Evolutionary conservation across 768 basidiomycete species (phyloP), one percentile per base, ranked within the genome.

Genomic region (Lactifluus pinguis): DNA sequence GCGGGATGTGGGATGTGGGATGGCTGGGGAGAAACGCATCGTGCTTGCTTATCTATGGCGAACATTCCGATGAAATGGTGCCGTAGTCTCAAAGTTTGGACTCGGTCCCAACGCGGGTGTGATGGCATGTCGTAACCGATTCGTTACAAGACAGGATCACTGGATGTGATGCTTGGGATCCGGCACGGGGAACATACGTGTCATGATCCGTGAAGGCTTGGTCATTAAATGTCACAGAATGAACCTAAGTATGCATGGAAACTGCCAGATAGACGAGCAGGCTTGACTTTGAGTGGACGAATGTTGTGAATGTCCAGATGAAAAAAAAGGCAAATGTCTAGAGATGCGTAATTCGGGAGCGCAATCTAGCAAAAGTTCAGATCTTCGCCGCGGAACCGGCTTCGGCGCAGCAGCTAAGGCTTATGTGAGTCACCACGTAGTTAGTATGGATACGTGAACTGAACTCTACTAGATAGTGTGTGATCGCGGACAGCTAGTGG

Each of bases 331-430:
- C 41, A 58, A 58, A 58, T 44, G 19, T 41, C 7, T 53, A 53
- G 45, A 49, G 30, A 41, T 53, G 52, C 34, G 51, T 21, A 62
- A 53, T 62, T 62, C 61, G 61, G 61, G 32, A 54, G 39, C 39
- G 38, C 9, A 29, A 44, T 60, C 29, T 49, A 34, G 45, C 1
- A 53, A 25, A 36, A 19, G 21, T 25, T 50, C 56, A 62, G 56
- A 58, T 53, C 61, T 52, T 62, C 61, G 61, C 61, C 61, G 61
- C 61, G 61, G 61, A 62, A 53, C 61, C 56, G 57, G 61, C 52
- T 34, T 62, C 61, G 61, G 61, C 61, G 61, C 57, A 49, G 61
- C 61, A 53, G 30, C 56, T n/a, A n/a, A n/a, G 56, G 15, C 45
- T 30, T 30, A 57, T 56, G n/a, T 58, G 53, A n/a, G 39, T 38